phyloP scores from a whole-genome alignment of 495 filamentous ascomycete species.

The Rostrohypoxylon terebratum region DNA sequence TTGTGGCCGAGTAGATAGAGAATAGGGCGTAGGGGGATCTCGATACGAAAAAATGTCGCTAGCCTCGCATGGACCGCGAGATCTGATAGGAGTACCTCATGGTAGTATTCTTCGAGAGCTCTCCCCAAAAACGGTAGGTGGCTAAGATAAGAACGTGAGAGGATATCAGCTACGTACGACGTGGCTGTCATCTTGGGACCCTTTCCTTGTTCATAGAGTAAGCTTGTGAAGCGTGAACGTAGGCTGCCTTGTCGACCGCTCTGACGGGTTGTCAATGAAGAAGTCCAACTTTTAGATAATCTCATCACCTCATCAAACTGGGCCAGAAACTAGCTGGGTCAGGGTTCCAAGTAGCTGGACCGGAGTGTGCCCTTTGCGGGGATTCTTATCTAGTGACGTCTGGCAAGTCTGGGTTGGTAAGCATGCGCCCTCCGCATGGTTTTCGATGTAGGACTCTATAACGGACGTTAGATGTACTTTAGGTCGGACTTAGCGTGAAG shows the following conservation, averaged over 20 bases:
- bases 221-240: neutral
- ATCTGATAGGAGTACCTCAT: constrained; percentile 25
- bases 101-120: constrained; percentile 25
- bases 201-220: constrained; percentile 8
- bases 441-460: constrained; percentile 9
- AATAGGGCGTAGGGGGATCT: constrained; percentile 23
- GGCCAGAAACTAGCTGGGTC: constrained; percentile 26
- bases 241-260: constrained; percentile 6
- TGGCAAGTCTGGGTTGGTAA: constrained; percentile 3
- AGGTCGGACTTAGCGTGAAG: constrained; percentile 1
- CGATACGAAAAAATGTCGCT: constrained; percentile 21
- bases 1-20: constrained; percentile 14
- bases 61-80: constrained; percentile 18
- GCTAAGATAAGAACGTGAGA: constrained; percentile 32
- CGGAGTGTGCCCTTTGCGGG: constrained; percentile 21
- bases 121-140: constrained; percentile 41
- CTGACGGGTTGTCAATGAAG: constrained; percentile 9
- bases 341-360: neutral
- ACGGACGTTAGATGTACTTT: neutral
- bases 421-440: constrained; percentile 33
- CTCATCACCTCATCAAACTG: neutral
- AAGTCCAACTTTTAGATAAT: neutral
- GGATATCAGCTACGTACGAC: constrained; percentile 1
- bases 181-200: constrained; percentile 2
- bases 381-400: constrained; percentile 24